Percentiles rank a stretch among this genome's conserved stretches.
Conservation (phyloP, 768 basidiomycete genomes). For the Psilocybe tampanensis region DNA sequence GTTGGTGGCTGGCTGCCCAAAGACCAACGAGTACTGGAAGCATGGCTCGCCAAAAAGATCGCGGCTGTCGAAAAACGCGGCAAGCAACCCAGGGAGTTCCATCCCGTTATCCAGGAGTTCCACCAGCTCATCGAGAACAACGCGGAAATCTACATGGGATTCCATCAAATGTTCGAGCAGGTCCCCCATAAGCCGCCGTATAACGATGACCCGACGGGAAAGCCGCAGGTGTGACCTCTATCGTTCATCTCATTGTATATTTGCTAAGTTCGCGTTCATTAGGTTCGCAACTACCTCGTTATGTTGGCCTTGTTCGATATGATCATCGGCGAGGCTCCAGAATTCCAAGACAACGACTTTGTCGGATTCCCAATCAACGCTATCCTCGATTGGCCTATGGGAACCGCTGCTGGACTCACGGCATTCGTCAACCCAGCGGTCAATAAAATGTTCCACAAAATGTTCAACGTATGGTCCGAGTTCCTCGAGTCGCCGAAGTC, state of each 20-base stretch:
- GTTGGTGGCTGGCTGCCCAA: slow-evolving; percentile 10
- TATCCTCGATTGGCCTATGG: slow-evolving; percentile 7
- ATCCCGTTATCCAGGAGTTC: slow-evolving; percentile 8
- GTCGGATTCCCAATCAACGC: slow-evolving; percentile 5
- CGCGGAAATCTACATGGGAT: slow-evolving; percentile 5
- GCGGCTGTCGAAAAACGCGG: neutral
- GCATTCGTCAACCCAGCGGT: neutral
- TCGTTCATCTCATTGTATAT: neutral
- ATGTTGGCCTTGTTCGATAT: neutral
- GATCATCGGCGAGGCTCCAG: neutral
- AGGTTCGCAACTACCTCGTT: slow-evolving; percentile 2
- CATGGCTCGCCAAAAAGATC: slow-evolving; percentile 7
- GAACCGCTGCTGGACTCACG: neutral
- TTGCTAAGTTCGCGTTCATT: neutral
- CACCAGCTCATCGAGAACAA: slow-evolving; percentile 7
- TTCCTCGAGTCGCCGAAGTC: neutral
- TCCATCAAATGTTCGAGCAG: slow-evolving; percentile 11
- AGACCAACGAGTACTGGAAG: slow-evolving; percentile 6
- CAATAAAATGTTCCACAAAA: slow-evolving; percentile 1
- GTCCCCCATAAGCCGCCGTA: slow-evolving; percentile 7
- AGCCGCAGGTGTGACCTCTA: slow-evolving; percentile 2
- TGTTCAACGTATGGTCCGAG: neutral
- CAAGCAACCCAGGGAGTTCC: neutral
- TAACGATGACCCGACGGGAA: slow-evolving; percentile 6
- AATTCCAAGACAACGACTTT: neutral